Base-by-base conservation (phyloP, 345 rosid species). In the Carallia pectinifolia region DNA sequence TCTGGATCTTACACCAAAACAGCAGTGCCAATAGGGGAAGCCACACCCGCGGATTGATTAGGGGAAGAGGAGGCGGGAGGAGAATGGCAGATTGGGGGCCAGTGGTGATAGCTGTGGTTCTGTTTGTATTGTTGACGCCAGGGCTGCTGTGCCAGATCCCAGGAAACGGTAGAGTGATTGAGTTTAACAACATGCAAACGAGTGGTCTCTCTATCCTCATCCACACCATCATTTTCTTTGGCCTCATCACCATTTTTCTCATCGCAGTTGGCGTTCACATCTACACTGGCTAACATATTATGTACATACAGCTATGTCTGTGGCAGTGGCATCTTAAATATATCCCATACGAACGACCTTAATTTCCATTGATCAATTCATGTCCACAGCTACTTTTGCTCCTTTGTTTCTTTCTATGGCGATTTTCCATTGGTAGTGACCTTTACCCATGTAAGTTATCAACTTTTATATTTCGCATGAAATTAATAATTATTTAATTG, bases 11-110 rank as follows among this genome's bases (percentile, higher is more conserved):
- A 56, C 12, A 44, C 16, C 60, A 16, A 23, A 23, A 56, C 31
- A 56, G 31, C 60, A 56, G 27, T 56, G 33, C 48, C 15, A 10
- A 44, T 4, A 4, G 2, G 48, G 48, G 16, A 44, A 44, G 48
- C 48, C 48, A 44, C 50, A 10, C 50, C 50, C 50, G 4, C 3
- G 50, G 50, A 44, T 44, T 44, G 10, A 44, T 12, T 7, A 44
- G 50, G 50, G 10, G 31, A 9, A 19, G 29, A 15, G 33, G 31
- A 56, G 60, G 60, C 10, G 33, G 33, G 2, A 56, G 33, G 31
- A 56, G 34, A 56, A 56, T 56, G 60, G 60, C 60, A 56, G 60
- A 56, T 30, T 56, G 60, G 60, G 60, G 16, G 33, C 60, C 60
- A 56, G 60, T 27, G 31, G 31, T 56, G 31, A 56, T 56, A 30